phyloP scores from a whole-genome alignment of 768 basidiomycete genomes.

The Cytidiella melzeri region DNA sequence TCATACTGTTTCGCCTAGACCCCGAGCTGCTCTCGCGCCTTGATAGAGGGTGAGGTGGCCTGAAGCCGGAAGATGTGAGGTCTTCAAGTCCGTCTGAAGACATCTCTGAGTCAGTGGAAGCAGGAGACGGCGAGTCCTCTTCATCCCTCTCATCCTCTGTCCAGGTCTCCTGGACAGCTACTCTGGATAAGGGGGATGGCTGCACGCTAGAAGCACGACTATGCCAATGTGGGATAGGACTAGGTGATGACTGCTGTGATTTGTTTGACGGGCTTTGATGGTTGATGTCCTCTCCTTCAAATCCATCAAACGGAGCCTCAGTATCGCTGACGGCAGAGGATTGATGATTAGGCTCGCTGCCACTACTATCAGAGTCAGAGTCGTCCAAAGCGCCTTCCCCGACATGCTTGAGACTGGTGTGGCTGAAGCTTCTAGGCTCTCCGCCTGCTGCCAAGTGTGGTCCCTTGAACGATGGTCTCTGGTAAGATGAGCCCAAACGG shows the following conservation, averaged over 20 bases:
- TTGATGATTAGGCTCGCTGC: slow-evolving; percentile 33
- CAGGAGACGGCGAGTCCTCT: slow-evolving; percentile 46
- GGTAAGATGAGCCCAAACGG: slow-evolving; percentile 27
- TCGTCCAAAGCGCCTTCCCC: slow-evolving; percentile 78
- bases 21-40: slow-evolving; percentile 9
- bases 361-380: slow-evolving; percentile 50
- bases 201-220: slow-evolving; percentile 30
- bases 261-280: not conserved
- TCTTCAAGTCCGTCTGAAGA: slow-evolving; percentile 26
- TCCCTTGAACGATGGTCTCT: slow-evolving; percentile 38
- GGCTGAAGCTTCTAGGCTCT: slow-evolving; percentile 29
- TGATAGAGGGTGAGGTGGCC: slow-evolving; percentile 3
- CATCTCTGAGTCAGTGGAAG: slow-evolving; percentile 60
- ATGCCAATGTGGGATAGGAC: slow-evolving; percentile 28
- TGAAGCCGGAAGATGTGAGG: slow-evolving; percentile 19
- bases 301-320: slow-evolving; percentile 1
- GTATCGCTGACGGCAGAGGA: not conserved
- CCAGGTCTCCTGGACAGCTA: slow-evolving; percentile 51
- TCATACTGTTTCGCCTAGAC: slow-evolving; percentile 20
- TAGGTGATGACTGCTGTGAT: not conserved
- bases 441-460: slow-evolving; percentile 18
- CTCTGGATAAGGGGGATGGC: slow-evolving; percentile 62
- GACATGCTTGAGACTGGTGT: slow-evolving; percentile 50
- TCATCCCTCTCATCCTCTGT: slow-evolving; percentile 44
- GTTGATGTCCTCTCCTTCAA: not conserved